Conservation (phyloP, 345 rosid species). For the Raphanus sativus region DNA sequence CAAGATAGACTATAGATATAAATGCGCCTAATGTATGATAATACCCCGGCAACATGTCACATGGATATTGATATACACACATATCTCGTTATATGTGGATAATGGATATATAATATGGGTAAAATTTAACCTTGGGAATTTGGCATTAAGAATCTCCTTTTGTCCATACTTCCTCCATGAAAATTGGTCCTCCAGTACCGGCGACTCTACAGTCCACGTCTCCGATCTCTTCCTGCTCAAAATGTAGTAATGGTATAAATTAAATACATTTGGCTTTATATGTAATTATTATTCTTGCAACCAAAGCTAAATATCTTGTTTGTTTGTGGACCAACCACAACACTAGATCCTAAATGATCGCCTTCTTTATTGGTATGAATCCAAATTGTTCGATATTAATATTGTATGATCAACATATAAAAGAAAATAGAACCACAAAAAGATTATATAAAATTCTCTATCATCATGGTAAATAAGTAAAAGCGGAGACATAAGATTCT, state of each 20-base stretch:
- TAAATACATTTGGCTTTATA: not conserved
- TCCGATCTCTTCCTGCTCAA: conserved; percentile 53
- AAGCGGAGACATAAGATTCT: not conserved
- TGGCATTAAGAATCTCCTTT: conserved; percentile 66
- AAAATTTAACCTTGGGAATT: conserved; percentile 59
- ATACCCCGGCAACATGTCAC: conserved; percentile 11
- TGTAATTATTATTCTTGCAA: conserved; percentile 6
- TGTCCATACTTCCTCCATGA: conserved; percentile 97
- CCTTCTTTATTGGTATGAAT: not conserved
- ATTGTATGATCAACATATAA: not conserved
- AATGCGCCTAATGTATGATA: conserved; percentile 8
- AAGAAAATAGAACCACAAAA: not conserved
- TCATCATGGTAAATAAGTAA: not conserved
- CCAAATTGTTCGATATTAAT: not conserved
- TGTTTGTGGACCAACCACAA: conserved; percentile 8
- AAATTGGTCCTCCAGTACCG: conserved; percentile 49
- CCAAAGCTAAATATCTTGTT: not conserved
- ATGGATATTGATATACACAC: not conserved
- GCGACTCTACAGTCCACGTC: conserved; percentile 41
- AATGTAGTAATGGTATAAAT: not conserved
- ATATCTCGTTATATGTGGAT: not conserved
- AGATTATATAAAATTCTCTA: not conserved
- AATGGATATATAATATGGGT: not conserved
- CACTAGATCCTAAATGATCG: conserved; percentile 3
- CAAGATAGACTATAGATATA: conserved; percentile 17